Evolutionary conservation across 164 flowering plant genomes (phyloP), one percentile per base, ranked within the genome.

Genomic region (Malania oleifera): DNA sequence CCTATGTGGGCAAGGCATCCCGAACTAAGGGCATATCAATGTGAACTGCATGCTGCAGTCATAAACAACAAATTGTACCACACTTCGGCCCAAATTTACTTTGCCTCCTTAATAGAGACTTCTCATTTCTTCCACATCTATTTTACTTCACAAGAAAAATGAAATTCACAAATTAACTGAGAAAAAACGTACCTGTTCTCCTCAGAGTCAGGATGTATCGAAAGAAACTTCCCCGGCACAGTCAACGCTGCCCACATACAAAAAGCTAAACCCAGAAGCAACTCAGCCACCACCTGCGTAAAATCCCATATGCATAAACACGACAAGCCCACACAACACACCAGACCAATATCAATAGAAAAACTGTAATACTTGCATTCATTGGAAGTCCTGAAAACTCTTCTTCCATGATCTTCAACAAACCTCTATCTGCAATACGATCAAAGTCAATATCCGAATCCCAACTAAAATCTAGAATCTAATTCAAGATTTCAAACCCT

Each of bases 351-450:
- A 40, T 11, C 2, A 13, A 34, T 39, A 39, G 18, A 38, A 15
- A 0, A 5, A 3, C n/a, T n/a, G 0, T 14, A 35, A 26, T 20
- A 20, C 54, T 70, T 61, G 86, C 98, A 67, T 74, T 79, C 47
- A 86, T 23, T 0, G 97, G 96, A 38, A 95, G 92, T 14, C 87
- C 90, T 0, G 90, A 78, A 56, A 93, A 93, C 66, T 90, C 90
- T 60, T 90, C 96, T 63, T 93, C 97, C 55, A 76, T 73, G 68
- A 90, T 93, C 87, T 93, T 93, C 82, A 90, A 70, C 79, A 88
- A 64, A 17, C 86, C 77, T 67, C 95, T 81, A 76, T 90, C 98
- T 90, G 80, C 65, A 81, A 71, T 44, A 37, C 48, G 51, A 64
- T 23, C 41, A 28, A 69, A 57, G 1, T 40, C 26, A 28, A 22